Conservation (phyloP, 1,139 yeast species). For the Candida tunisiensis region DNA sequence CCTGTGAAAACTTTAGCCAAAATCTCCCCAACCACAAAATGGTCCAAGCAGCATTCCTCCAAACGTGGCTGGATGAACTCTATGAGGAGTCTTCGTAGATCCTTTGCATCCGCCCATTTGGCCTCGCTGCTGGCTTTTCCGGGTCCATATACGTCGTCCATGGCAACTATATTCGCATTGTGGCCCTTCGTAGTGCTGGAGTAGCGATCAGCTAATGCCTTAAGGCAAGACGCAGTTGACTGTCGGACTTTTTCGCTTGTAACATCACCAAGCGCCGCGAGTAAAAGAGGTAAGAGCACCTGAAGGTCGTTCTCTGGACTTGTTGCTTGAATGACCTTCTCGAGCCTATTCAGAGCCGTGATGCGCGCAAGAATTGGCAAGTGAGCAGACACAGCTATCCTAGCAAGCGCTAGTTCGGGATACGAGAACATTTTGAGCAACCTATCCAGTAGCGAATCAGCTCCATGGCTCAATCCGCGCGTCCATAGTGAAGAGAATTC, state of each 20-base stretch:
- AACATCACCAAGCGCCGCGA: slow-evolving; percentile 16
- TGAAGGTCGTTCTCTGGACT: slow-evolving; percentile 15
- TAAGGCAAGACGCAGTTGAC: no score
- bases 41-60: slow-evolving; percentile 30
- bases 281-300: slow-evolving; percentile 15
- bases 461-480: no score
- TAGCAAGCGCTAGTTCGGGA: no score
- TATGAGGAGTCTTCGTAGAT: slow-evolving; percentile 32
- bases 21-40: slow-evolving; percentile 22
- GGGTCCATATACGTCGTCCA: slow-evolving; percentile 29
- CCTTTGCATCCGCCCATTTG: slow-evolving; percentile 41
- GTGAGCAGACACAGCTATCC: no score
- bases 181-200: no score
- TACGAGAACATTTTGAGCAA: no score
- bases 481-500: no score
- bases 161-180: slow-evolving; percentile 22
- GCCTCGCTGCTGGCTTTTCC: slow-evolving; percentile 30
- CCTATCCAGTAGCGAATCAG: no score
- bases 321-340: no score
- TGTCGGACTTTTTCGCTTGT: no score
- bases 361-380: no score
- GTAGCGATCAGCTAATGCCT: slow-evolving; percentile 19
- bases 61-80: slow-evolving; percentile 21
- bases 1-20: slow-evolving; percentile 13
- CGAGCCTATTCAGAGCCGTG: no score